Percentiles rank a stretch among this genome's conserved stretches.
Evolutionary conservation across 805 yeast genomes (phyloP).

Genomic region (Candida ponderosae): DNA sequence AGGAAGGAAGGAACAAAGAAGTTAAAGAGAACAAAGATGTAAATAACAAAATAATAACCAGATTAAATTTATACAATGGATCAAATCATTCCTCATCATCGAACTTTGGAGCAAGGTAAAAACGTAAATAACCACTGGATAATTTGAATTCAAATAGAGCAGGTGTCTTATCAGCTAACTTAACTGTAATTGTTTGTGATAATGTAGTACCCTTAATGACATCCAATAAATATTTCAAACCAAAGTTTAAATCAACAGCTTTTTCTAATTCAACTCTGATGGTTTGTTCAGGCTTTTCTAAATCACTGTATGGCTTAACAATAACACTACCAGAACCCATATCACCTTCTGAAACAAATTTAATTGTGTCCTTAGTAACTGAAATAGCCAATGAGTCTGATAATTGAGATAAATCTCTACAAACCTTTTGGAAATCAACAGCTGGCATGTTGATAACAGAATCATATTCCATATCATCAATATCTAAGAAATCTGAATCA

Average conservation of each 20-base stretch:
- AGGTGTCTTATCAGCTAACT: conserved; percentile 86
- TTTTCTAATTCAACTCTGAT: conserved; percentile 72
- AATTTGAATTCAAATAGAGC: conserved; percentile 89
- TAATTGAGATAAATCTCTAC: conserved; percentile 78
- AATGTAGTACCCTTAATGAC: conserved; percentile 87
- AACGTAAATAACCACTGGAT: conserved; percentile 87
- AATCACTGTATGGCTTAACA: conserved; percentile 74
- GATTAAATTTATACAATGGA: too few species aligned
- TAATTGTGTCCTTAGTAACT: conserved; percentile 88
- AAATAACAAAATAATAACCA: too few species aligned
- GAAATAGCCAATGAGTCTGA: conserved; percentile 81
- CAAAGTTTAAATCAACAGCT: conserved; percentile 85
- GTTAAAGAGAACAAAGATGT: too few species aligned
- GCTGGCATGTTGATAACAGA: conserved; percentile 84
- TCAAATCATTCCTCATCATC: conserved; percentile 90
- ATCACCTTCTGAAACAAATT: conserved; percentile 86
- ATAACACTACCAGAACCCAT: conserved; percentile 83
- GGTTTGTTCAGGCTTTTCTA: conserved; percentile 72
- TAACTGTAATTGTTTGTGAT: conserved; percentile 69
- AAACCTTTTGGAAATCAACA: conserved; percentile 78
- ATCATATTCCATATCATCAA: conserved; percentile 91
- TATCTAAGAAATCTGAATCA: conserved; percentile 87
- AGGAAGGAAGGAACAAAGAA: too few species aligned
- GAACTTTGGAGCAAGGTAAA: conserved; percentile 96
- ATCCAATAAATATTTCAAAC: conserved; percentile 83